Conservation (phyloP, 2,329 filamentous ascomycete species). For the Pestalotiopsis fici region DNA sequence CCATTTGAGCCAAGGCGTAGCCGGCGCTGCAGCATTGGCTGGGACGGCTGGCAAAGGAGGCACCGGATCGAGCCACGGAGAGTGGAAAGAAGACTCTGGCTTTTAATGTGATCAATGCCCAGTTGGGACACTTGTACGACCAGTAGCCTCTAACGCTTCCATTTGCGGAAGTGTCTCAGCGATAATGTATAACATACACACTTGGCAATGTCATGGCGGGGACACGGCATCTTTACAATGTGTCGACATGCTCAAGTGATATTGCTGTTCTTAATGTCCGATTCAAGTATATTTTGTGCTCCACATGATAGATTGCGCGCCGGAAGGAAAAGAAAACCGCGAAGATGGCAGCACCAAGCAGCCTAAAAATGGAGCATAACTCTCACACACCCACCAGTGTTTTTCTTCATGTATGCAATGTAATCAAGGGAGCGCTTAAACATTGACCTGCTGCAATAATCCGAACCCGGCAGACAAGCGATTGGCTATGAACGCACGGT, state of each 20-base stretch:
- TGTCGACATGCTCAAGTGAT: background rate
- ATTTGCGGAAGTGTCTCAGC: background rate
- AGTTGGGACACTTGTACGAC: background rate
- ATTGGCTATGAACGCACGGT: background rate
- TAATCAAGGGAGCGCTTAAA: background rate
- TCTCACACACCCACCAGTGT: background rate
- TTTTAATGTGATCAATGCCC: background rate
- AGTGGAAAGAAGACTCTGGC: conserved; percentile 60
- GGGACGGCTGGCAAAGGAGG: conserved; percentile 32
- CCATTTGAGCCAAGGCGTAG: conserved; percentile 51
- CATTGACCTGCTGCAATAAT: background rate
- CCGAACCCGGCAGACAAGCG: background rate
- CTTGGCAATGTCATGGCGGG: background rate
- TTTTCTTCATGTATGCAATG: background rate
- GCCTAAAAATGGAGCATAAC: background rate
- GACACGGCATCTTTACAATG: background rate
- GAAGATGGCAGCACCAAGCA: background rate
- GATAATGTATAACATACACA: background rate
- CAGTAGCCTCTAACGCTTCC: background rate
- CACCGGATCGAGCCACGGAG: conserved; percentile 40
- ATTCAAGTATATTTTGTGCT: background rate
- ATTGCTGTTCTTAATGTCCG: background rate
- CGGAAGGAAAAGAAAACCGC: background rate
- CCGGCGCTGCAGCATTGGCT: conserved; percentile 36
- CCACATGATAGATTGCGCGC: background rate